Evolutionary conservation across 768 basidiomycete species (phyloP).

Genomic region (Termitomyces titanicus): DNA sequence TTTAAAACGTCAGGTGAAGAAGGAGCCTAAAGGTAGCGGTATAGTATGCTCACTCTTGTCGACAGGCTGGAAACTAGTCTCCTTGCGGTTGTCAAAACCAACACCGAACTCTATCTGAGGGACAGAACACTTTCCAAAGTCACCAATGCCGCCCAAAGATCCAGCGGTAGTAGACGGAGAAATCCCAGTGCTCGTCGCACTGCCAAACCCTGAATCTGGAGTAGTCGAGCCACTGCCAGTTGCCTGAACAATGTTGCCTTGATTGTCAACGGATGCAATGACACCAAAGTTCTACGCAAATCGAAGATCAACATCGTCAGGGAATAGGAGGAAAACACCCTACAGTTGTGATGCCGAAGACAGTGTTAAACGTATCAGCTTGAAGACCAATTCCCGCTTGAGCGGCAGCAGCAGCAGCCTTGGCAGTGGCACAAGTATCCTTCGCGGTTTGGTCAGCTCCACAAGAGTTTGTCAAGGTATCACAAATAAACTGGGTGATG

Average conservation of each 20-base stretch:
- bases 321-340: not conserved
- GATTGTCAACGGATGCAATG: constrained; percentile 34
- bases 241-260: constrained; percentile 31
- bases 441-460: constrained; percentile 52
- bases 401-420: constrained; percentile 37
- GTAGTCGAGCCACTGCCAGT: constrained; percentile 18
- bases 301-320: not conserved
- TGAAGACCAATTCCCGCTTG: constrained; percentile 44
- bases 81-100: constrained; percentile 52
- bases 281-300: constrained; percentile 33
- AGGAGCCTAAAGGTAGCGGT: not conserved
- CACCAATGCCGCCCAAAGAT: constrained; percentile 25
- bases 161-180: constrained; percentile 14
- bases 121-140: constrained; percentile 51
- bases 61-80: constrained; percentile 51
- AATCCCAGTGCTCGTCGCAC: constrained; percentile 11
- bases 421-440: constrained; percentile 41
- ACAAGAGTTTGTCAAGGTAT: constrained; percentile 48
- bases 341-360: constrained; percentile 38
- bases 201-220: constrained; percentile 3
- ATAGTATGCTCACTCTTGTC: constrained; percentile 37
- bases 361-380: constrained; percentile 50
- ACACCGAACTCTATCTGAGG: constrained; percentile 52
- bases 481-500: constrained; percentile 56
- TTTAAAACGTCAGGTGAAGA: not conserved